Evolutionary conservation across 352 stramenopile species (phyloP), one percentile per base, ranked within the genome.

Genomic region (Phytophthora cactorum): DNA sequence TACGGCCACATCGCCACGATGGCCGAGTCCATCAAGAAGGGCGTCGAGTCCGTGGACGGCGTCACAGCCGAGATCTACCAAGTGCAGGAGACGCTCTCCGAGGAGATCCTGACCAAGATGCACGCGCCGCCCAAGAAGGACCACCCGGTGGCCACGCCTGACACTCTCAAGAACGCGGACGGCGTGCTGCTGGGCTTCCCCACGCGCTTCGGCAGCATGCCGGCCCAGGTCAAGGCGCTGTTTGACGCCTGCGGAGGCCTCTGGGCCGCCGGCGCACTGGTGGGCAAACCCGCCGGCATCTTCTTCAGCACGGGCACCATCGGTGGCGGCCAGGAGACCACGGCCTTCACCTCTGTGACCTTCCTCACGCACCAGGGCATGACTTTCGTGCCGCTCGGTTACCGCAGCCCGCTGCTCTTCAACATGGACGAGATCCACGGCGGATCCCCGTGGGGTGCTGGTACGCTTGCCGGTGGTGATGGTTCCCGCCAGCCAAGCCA

Each of bases 341-440:
- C 89, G 11, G 84, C 82, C 14, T 75, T 96, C 25, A 95, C 90
- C 4, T 59, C 80, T 3, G 10, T 98, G n/a, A 90, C 90, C 0
- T 97, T 97, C 78, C 77, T 97, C 22, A 70, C 87, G 0, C 89
- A 97, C 79, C 90, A 97, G 31, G 93, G 93, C 44, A 89, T 98
- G 84, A 85, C 92, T 15, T 98, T 90, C 63, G 88, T 98, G 56
- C 92, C 93, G 34, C 68, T 97, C n/a, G 93, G 91, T 64, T 90
- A 88, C 70, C 82, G 82, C 59, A 80, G 63, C 11, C 75, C 73
- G 12, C 58, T 83, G 17, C 66, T 93, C 52, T 92, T 88, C 68
- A 92, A 89, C 76, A 77, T 93, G 54, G 79, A 92, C 12, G 88
- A 91, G 70, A 68, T 93, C 39, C 88, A 96, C 69, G 89, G 88